Conservation (phyloP, 1,284 basidiomycete genomes). For the Rhodotorula sp. region DNA sequence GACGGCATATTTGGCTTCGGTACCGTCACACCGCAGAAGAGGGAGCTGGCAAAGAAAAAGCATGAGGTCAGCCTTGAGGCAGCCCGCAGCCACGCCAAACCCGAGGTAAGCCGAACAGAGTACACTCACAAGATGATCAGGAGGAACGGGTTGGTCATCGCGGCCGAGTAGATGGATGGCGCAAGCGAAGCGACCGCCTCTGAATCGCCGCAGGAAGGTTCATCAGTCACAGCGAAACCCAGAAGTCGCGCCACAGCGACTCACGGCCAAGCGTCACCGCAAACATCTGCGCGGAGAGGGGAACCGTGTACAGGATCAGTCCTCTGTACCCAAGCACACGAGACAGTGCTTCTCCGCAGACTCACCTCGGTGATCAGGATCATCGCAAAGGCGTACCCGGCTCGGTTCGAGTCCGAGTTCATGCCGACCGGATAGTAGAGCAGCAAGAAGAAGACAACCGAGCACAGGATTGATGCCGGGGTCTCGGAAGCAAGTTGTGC, state of each 20-base stretch:
- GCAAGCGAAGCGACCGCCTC: slow-evolving; percentile 67
- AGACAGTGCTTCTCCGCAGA: too few relatives aligned
- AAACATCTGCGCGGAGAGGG: neutral
- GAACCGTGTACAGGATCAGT: neutral
- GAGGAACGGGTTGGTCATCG: slow-evolving; percentile 73
- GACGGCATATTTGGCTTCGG: slow-evolving; percentile 57
- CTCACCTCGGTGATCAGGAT: slow-evolving; percentile 63
- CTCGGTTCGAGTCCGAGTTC: slow-evolving; percentile 49
- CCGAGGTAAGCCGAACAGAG: too few relatives aligned
- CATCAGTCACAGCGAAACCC: slow-evolving; percentile 46
- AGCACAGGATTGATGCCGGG: slow-evolving; percentile 69
- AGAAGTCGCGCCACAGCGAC: slow-evolving; percentile 60
- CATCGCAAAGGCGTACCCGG: slow-evolving; percentile 71
- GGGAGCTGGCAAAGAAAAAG: slow-evolving; percentile 1
- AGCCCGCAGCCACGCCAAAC: too few relatives aligned
- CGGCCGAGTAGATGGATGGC: slow-evolving; percentile 65
- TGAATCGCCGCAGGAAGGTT: neutral
- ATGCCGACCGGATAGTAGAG: slow-evolving; percentile 61
- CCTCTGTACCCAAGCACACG: neutral
- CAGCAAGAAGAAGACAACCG: slow-evolving; percentile 68
- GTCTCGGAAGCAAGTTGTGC: slow-evolving; percentile 73
- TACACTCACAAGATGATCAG: slow-evolving; percentile 45
- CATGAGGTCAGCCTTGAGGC: neutral
- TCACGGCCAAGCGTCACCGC: slow-evolving; percentile 2
- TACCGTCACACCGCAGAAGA: slow-evolving; percentile 43